These are phyloP conservation scores for Styphnolobium japonicum DNA, from an alignment of 306 rosid species.

Conservation along the genomic window DNA sequence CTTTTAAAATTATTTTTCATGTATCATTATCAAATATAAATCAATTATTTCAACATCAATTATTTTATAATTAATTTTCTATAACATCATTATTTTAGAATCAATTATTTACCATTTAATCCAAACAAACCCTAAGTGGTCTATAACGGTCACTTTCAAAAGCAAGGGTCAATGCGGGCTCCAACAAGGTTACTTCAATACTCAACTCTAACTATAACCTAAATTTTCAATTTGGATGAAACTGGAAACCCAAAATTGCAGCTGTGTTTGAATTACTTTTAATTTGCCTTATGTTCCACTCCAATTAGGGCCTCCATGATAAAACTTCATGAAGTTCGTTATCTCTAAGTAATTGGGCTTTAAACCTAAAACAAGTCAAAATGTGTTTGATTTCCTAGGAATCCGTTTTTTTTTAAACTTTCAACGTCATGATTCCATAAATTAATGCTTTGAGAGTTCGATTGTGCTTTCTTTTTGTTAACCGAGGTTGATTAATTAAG, in stretches of 20 bases:
- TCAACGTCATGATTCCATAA: constrained; percentile 20
- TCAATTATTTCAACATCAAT: too few relatives aligned
- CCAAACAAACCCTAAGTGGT: too few relatives aligned
- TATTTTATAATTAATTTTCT: too few relatives aligned
- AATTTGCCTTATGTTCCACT: constrained; percentile 38
- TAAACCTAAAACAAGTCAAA: constrained; percentile 39
- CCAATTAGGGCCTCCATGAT: constrained; percentile 25
- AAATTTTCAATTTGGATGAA: not conserved
- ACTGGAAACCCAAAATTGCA: not conserved
- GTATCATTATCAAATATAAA: too few relatives aligned
- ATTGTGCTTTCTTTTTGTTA: not conserved
- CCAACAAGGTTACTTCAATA: not conserved
- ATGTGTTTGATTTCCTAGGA: not conserved
- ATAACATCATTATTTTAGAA: too few relatives aligned
- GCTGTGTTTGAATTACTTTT: constrained; percentile 5
- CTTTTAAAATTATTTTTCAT: too few relatives aligned
- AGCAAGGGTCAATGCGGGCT: not conserved
- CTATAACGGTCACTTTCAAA: not conserved
- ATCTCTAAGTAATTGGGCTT: constrained; percentile 13
- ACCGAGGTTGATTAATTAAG: not conserved
- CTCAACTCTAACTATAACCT: not conserved
- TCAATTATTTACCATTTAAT: too few relatives aligned
- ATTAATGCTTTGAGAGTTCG: constrained; percentile 8
- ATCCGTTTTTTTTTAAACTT: constrained; percentile 4
- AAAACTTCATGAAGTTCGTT: constrained; percentile 6